Evolutionary conservation across 169 alveolate species (phyloP).

Genomic region (Plasmodium fragile): DNA sequence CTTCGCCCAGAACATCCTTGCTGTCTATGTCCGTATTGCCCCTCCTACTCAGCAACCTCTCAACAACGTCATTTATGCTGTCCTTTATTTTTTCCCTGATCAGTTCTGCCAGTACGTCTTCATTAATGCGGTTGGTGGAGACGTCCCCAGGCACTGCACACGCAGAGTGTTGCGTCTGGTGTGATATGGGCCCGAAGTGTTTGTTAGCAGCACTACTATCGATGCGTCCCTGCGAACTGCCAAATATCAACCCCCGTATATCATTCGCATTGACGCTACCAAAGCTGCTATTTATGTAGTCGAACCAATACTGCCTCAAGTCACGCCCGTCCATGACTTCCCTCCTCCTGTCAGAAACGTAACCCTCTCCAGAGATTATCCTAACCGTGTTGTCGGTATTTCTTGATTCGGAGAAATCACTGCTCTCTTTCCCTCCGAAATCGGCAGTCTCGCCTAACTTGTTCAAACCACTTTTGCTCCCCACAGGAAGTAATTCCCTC

Average conservation of each 20-base stretch:
- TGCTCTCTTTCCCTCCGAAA: slow-evolving; percentile 53
- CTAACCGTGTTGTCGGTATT: slow-evolving; percentile 7
- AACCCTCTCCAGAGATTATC: background rate
- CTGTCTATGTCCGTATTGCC: background rate
- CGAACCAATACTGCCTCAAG: slow-evolving; percentile 26
- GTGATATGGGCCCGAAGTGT: background rate
- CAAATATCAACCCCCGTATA: slow-evolving; percentile 12
- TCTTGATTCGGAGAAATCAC: slow-evolving; percentile 9
- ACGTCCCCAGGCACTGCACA: background rate
- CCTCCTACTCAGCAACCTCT: slow-evolving; percentile 16
- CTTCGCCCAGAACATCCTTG: background rate
- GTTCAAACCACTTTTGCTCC: slow-evolving; percentile 5
- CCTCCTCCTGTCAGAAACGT: background rate
- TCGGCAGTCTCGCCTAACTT: slow-evolving; percentile 69
- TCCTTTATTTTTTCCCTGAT: slow-evolving; percentile 27
- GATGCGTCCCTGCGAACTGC: background rate
- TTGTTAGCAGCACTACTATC: background rate
- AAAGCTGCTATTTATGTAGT: slow-evolving; percentile 20
- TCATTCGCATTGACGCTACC: slow-evolving; percentile 33
- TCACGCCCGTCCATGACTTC: background rate
- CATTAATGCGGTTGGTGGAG: background rate
- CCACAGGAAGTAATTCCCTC: background rate
- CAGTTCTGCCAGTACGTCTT: background rate
- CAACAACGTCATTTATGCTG: slow-evolving; percentile 43
- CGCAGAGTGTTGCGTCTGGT: background rate